Evolutionary conservation across 192 early-diverging fungal species (phyloP).

Genomic region (Podila minutissima): DNA sequence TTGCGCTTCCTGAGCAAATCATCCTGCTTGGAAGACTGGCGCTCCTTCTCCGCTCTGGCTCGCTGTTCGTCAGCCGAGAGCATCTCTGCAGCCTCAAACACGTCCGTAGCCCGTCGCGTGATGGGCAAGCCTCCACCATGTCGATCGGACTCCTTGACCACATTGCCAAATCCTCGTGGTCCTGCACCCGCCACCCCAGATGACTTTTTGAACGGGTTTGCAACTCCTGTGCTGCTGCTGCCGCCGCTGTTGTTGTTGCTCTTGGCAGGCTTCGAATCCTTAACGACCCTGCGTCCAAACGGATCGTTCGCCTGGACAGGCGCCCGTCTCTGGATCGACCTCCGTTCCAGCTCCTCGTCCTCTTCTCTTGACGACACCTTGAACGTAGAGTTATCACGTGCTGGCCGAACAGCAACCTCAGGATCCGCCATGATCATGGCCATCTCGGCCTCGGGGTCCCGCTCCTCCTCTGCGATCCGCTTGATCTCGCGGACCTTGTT

Average conservation of each 20-base stretch:
- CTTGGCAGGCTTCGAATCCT: constrained; percentile 10
- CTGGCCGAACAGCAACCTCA: constrained; percentile 3
- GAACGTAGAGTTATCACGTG: constrained; percentile 5
- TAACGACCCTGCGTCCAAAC: constrained; percentile 41
- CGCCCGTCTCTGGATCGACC: constrained; percentile 15
- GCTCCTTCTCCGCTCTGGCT: constrained; percentile 19
- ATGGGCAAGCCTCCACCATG: constrained; percentile 16
- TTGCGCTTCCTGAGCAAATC: constrained; percentile 32
- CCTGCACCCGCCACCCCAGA: not conserved
- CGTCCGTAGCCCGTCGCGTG: constrained; percentile 33
- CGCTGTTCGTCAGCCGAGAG: constrained; percentile 39
- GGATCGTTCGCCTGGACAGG: constrained; percentile 34
- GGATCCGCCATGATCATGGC: constrained; percentile 37
- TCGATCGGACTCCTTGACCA: constrained; percentile 21
- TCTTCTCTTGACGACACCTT: constrained; percentile 15
- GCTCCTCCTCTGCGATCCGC: constrained; percentile 22
- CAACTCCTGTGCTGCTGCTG: not conserved
- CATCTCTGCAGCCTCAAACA: constrained; percentile 38
- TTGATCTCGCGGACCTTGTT: constrained; percentile 43
- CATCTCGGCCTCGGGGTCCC: constrained; percentile 24
- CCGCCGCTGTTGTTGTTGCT: not conserved
- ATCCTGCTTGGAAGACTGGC: constrained; percentile 10
- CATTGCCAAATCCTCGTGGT: constrained; percentile 24
- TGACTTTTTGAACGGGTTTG: constrained; percentile 42
- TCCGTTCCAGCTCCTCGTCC: constrained; percentile 26